Percentiles rank a stretch among this genome's conserved stretches.
phyloP scores from a whole-genome alignment of 441 rosid genomes.

The Populus hybrid region DNA sequence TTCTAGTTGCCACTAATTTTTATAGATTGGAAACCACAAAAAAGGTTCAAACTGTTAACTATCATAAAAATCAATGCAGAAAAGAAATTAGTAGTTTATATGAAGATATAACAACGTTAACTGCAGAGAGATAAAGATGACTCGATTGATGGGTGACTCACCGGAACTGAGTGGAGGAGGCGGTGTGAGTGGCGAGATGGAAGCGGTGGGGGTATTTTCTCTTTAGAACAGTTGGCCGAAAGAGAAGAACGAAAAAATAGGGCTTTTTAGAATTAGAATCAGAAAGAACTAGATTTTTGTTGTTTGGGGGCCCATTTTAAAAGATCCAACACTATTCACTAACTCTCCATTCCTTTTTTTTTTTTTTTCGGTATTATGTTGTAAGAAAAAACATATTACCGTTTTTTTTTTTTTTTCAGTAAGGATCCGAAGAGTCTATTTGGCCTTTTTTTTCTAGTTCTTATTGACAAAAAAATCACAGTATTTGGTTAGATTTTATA shows the following conservation, averaged over 20 bases:
- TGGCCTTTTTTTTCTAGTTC: background rate
- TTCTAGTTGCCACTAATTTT: constrained; percentile 21
- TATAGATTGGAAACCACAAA: background rate
- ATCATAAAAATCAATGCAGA: background rate
- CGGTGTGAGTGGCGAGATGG: constrained; percentile 1
- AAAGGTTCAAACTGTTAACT: background rate
- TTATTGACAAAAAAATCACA: background rate
- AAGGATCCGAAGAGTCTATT: background rate
- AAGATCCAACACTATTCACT: background rate
- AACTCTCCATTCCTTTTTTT: background rate
- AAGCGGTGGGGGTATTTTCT: background rate
- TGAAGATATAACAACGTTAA: background rate
- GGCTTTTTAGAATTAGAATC: background rate
- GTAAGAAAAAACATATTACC: too few relatives aligned
- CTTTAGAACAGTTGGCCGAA: background rate
- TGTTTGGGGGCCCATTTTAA: background rate
- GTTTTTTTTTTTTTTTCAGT: background rate
- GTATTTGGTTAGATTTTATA: too few relatives aligned
- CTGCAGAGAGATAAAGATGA: background rate
- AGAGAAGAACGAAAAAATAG: background rate
- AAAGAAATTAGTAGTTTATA: background rate
- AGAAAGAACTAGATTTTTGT: background rate
- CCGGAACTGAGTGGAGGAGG: constrained; percentile 18
- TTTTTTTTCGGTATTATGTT: too few relatives aligned
- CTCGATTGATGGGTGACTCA: constrained; percentile 1